phyloP scores from a whole-genome alignment of 768 basidiomycete genomes.

The Coprinellus aureogranulatus region DNA sequence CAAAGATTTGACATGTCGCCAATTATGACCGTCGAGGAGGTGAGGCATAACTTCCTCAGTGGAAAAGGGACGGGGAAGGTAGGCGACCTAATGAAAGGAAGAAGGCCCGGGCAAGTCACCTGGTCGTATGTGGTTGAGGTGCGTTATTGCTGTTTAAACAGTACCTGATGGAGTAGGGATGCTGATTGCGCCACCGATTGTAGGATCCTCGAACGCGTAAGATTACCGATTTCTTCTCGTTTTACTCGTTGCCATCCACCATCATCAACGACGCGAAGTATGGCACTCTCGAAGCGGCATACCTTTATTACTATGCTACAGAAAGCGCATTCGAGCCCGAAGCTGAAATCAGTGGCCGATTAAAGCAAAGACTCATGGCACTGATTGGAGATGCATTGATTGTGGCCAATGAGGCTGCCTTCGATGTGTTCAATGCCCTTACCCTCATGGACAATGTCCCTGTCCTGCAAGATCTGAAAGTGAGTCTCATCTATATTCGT shows the following conservation, averaged over 20 bases:
- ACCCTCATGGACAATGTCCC: slow-evolving; percentile 91
- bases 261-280: slow-evolving; percentile 78
- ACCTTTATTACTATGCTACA: slow-evolving; percentile 93
- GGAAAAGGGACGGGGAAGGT: slow-evolving; percentile 65
- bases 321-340: slow-evolving; percentile 64
- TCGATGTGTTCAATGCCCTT: slow-evolving; percentile 95
- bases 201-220: slow-evolving; percentile 79
- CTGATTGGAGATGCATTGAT: slow-evolving; percentile 80
- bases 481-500: slow-evolving; percentile 25
- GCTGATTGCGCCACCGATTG: not conserved
- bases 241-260: slow-evolving; percentile 94
- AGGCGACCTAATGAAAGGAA: slow-evolving; percentile 47
- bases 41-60: slow-evolving; percentile 83
- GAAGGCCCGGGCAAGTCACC: slow-evolving; percentile 79
- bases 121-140: slow-evolving; percentile 98
- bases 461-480: slow-evolving; percentile 83
- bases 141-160: slow-evolving; percentile 14
- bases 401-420: slow-evolving; percentile 77
- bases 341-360: slow-evolving; percentile 55
- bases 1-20: slow-evolving; percentile 82
- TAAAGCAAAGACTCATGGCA: slow-evolving; percentile 68
- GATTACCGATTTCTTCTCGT: slow-evolving; percentile 95
- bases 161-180: too few species aligned
- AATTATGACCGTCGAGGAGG: slow-evolving; percentile 71
- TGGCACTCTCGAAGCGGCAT: slow-evolving; percentile 82